Conservation (phyloP, 495 filamentous ascomycete genomes). For the Penicillium turbatum region DNA sequence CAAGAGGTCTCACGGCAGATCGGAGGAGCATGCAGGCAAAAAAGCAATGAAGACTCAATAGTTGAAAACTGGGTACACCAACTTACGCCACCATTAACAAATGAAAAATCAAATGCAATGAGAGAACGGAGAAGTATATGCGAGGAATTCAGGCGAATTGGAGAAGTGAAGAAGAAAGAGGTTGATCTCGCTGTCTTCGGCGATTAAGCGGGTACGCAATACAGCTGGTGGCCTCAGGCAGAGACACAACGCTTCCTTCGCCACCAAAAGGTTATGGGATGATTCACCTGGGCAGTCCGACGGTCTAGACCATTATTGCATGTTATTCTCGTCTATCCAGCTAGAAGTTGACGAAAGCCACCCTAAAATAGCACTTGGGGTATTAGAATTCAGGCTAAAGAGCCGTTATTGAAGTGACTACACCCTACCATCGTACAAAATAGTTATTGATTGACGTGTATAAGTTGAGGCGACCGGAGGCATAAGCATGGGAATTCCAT, state of each 20-base stretch:
- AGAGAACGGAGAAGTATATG: neutral
- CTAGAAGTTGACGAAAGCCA: too few species aligned
- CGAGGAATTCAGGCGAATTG: neutral
- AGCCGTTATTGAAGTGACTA: too few species aligned
- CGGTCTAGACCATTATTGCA: too few species aligned
- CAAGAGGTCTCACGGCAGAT: constrained; percentile 26
- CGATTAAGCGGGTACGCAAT: constrained; percentile 24
- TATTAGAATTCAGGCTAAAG: too few species aligned
- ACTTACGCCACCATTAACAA: neutral
- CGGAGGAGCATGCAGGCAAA: constrained; percentile 25
- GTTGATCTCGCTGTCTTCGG: constrained; percentile 25
- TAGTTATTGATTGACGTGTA: neutral
- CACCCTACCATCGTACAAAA: too few species aligned
- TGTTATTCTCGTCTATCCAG: too few species aligned
- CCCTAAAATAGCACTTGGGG: too few species aligned
- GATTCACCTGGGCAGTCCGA: too few species aligned
- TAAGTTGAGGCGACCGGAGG: neutral
- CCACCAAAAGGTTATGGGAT: too few species aligned
- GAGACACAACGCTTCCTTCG: neutral
- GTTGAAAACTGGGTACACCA: constrained; percentile 17
- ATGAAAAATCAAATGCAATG: neutral
- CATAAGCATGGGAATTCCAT: neutral
- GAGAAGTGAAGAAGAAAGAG: constrained; percentile 3
- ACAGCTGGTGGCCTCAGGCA: constrained; percentile 5
- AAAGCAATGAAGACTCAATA: constrained; percentile 23